These are phyloP conservation scores for Platanthera zijinensis DNA, from an alignment of 106 monocot species.

Conservation along the genomic window DNA sequence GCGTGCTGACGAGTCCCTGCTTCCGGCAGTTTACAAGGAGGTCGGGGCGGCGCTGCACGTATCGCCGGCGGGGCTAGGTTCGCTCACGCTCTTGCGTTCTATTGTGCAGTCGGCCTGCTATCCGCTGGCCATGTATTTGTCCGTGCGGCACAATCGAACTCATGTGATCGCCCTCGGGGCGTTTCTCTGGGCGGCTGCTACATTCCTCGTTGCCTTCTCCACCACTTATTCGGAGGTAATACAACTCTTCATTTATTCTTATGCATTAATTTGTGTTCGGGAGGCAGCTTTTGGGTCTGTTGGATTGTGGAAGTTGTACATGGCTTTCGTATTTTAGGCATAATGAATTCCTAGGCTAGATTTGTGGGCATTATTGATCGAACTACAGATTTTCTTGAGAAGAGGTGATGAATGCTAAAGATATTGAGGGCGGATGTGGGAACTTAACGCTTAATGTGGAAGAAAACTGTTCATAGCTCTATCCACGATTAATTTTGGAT, in stretches of 20 bases:
- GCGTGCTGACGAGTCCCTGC: slow-evolving; percentile 83
- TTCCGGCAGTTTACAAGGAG: slow-evolving; percentile 84
- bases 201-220: slow-evolving; percentile 78
- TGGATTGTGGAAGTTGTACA: not conserved
- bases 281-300: not conserved
- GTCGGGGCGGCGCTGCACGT: slow-evolving; percentile 61
- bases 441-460: no score
- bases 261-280: not conserved
- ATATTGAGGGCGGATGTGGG: no score
- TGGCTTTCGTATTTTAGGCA: not conserved
- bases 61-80: slow-evolving; percentile 55
- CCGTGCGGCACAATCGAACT: slow-evolving; percentile 53
- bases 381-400: not conserved
- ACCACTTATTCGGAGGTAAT: slow-evolving; percentile 59
- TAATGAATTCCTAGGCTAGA: not conserved
- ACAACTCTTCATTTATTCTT: not conserved
- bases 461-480: no score
- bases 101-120: slow-evolving; percentile 80
- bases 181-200: slow-evolving; percentile 92
- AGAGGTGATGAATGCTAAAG: not conserved
- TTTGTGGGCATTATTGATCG: not conserved
- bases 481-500: no score
- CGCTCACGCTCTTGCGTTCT: slow-evolving; percentile 75
- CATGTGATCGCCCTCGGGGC: slow-evolving; percentile 81
- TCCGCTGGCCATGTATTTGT: slow-evolving; percentile 77